Conservation (phyloP, 352 stramenopile species). For the Globisporangium abappressorium region DNA sequence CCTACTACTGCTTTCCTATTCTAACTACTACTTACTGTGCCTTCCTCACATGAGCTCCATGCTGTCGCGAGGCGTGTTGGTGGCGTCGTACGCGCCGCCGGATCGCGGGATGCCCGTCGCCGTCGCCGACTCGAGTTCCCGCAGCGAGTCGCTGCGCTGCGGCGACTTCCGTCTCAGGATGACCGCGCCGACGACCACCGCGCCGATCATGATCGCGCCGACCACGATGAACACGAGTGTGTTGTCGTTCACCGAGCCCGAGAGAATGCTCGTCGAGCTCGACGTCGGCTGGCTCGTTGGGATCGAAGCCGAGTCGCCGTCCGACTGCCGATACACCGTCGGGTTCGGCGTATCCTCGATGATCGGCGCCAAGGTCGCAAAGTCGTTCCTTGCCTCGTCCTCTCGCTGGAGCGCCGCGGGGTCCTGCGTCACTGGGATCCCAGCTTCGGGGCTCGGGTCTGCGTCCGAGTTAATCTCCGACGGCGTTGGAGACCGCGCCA, state of each 20-base stretch:
- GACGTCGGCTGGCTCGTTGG: constrained; percentile 10
- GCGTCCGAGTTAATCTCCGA: neutral
- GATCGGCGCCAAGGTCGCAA: constrained; percentile 19
- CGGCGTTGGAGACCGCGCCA: neutral
- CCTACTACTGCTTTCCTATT: neutral
- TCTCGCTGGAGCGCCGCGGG: constrained; percentile 2
- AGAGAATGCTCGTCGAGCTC: constrained; percentile 2
- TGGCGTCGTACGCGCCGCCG: constrained; percentile 1
- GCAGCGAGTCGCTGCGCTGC: constrained; percentile 11
- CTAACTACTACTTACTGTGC: neutral
- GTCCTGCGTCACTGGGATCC: neutral
- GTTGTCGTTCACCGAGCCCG: constrained; percentile 11
- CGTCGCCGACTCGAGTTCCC: constrained; percentile 26
- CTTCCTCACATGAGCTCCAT: constrained; percentile 4
- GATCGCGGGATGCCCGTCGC: constrained; percentile 6
- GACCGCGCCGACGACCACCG: constrained; percentile 15
- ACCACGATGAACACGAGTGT: constrained; percentile 21
- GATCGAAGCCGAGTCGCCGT: neutral
- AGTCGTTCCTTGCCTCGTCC: constrained; percentile 15
- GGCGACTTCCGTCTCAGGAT: constrained; percentile 12
- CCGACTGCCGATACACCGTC: neutral
- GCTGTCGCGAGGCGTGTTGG: constrained; percentile 9
- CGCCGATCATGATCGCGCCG: constrained; percentile 5
- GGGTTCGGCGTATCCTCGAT: constrained; percentile 8
- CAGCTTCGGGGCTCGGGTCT: neutral